Conservation (phyloP, 2,329 filamentous ascomycete genomes). For the Alternaria metachromatica region DNA sequence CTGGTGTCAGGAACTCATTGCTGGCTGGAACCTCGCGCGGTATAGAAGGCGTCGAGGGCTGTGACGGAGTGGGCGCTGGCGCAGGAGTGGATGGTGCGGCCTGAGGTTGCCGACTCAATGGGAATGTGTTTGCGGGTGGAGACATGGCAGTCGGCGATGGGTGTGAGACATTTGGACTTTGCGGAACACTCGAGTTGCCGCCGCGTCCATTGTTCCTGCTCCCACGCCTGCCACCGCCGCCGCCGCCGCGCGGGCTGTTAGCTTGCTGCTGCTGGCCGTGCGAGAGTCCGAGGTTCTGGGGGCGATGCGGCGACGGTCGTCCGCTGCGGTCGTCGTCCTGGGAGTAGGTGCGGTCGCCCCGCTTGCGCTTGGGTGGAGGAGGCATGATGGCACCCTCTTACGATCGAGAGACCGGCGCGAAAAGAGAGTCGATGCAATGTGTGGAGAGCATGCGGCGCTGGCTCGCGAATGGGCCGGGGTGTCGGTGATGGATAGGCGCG, state of each 20-base stretch:
- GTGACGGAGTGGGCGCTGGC: conserved; percentile 20
- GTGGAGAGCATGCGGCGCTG: conserved; percentile 39
- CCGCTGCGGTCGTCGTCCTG: conserved; percentile 51
- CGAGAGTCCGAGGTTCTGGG: conserved; percentile 59
- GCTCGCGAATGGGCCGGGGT: conserved; percentile 14
- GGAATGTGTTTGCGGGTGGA: conserved; percentile 30
- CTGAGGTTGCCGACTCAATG: conserved; percentile 23
- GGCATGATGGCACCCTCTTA: conserved; percentile 53
- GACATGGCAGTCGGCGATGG: conserved; percentile 43
- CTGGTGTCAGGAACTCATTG: conserved; percentile 78
- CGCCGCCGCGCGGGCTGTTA: conserved; percentile 38
- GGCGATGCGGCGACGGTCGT: conserved; percentile 59
- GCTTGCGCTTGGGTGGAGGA: conserved; percentile 64
- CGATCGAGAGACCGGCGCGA: conserved; percentile 34
- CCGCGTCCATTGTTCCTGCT: conserved; percentile 40
- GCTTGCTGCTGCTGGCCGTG: conserved; percentile 51
- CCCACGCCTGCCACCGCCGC: conserved; percentile 35
- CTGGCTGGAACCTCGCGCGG: conserved; percentile 58
- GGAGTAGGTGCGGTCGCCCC: conserved; percentile 54
- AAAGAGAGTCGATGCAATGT: conserved; percentile 24
- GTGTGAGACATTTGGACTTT: conserved; percentile 39
- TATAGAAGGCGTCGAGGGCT: conserved; percentile 43
- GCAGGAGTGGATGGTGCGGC: conserved; percentile 24
- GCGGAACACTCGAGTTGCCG: conserved; percentile 33
- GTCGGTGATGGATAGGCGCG: conserved; percentile 1